These are phyloP conservation scores for Porphyra umbilicalis DNA, from an alignment of 31 red algal genomes.

Conservation along the genomic window DNA sequence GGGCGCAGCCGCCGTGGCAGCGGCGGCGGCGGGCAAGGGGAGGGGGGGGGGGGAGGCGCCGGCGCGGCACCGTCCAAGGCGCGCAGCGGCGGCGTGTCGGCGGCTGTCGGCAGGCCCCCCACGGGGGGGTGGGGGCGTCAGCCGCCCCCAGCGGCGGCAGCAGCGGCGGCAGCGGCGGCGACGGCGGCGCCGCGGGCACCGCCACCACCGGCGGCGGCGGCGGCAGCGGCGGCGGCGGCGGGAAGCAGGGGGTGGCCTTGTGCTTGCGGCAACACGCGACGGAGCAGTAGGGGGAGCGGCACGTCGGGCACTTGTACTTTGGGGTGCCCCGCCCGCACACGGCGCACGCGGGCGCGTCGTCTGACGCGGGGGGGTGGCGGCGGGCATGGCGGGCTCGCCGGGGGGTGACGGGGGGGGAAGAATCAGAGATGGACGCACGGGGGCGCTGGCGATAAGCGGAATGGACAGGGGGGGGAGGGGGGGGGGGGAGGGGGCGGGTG, in stretches of 20 bases:
- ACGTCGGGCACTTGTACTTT: background rate
- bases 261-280: background rate
- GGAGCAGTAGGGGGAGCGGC: background rate
- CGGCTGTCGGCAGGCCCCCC: background rate
- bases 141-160: background rate
- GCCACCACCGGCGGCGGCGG: too few relatives aligned
- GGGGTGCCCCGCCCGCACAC: background rate
- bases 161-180: background rate
- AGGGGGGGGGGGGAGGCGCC: too few relatives aligned
- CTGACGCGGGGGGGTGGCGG: background rate
- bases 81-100: too few relatives aligned
- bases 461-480: background rate
- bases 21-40: background rate
- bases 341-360: background rate
- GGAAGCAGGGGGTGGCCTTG: background rate
- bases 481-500: background rate
- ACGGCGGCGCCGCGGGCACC: too few relatives aligned
- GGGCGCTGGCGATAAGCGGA: too few relatives aligned
- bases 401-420: too few relatives aligned
- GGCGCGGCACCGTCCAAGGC: background rate
- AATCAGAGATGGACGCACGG: background rate
- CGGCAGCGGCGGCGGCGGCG: background rate
- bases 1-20: background rate
- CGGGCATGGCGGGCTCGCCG: background rate
- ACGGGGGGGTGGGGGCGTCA: background rate